These are phyloP conservation scores for Pleurotus tuoliensis DNA, from an alignment of 768 basidiomycete genomes.

Conservation along the genomic window DNA sequence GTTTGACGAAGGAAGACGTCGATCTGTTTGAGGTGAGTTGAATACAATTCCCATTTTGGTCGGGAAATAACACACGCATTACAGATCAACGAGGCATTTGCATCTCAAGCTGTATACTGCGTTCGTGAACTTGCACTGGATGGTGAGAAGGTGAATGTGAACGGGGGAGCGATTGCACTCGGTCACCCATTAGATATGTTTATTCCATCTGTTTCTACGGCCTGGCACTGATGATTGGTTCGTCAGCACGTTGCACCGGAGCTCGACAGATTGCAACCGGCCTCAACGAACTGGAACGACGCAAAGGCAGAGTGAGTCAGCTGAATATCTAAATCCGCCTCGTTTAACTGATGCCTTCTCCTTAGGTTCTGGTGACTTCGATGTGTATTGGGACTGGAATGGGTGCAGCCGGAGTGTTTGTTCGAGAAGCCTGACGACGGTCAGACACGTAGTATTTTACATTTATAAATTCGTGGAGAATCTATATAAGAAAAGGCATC, in stretches of 20 bases:
- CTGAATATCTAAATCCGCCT: conserved; percentile 2
- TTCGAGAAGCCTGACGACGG: conserved; percentile 39
- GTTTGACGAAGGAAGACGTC: conserved; percentile 64
- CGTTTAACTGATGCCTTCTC: conserved; percentile 4
- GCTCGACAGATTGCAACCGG: conserved; percentile 84
- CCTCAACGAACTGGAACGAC: conserved; percentile 64
- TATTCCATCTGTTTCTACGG: neutral
- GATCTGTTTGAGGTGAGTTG: conserved; percentile 70
- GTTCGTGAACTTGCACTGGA: conserved; percentile 58
- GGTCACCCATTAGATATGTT: conserved; percentile 72
- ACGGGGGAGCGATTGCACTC: conserved; percentile 87
- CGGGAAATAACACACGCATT: neutral
- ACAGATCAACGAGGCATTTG: conserved; percentile 91
- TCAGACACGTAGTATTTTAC: conserved; percentile 10
- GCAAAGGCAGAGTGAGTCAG: conserved; percentile 58
- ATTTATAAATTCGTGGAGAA: conserved; percentile 28
- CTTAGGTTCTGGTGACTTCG: conserved; percentile 73
- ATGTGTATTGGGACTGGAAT: conserved; percentile 93
- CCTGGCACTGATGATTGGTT: conserved; percentile 15
- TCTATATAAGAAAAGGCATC: no score
- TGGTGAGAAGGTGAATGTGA: conserved; percentile 50
- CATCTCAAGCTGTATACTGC: conserved; percentile 76
- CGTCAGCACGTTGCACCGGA: conserved; percentile 69
- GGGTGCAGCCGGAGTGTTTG: conserved; percentile 81
- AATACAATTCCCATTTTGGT: neutral